Evolutionary conservation across 164 flowering plant genomes (phyloP).

Genomic region (Umbilicus rupestris): DNA sequence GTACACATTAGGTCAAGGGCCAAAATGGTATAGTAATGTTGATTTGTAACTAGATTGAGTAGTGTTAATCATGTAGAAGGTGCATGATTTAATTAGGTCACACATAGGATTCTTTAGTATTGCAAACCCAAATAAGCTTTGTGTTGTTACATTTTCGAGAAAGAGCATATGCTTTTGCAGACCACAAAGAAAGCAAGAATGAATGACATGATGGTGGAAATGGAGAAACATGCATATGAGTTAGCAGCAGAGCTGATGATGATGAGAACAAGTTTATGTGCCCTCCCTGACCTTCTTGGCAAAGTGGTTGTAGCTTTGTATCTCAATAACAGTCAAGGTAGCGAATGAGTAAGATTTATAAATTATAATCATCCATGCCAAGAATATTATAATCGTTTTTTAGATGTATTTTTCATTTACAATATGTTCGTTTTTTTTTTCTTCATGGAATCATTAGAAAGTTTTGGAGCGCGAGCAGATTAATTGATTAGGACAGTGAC

Average conservation of each 20-base stretch:
- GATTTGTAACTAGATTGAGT: background rate
- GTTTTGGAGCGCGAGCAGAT: no score
- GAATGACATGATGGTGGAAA: background rate
- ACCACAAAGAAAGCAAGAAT: background rate
- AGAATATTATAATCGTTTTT: no score
- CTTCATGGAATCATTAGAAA: no score
- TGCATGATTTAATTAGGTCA: background rate
- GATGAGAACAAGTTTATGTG: background rate
- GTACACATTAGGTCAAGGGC: no score
- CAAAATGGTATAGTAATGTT: background rate
- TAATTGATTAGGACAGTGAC: no score
- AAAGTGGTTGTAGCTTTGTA: no score
- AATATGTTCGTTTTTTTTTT: no score
- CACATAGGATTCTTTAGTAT: background rate
- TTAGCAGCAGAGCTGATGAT: background rate
- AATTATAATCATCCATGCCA: no score
- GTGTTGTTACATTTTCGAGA: slow-evolving; percentile 5
- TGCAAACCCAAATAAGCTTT: background rate
- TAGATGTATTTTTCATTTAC: no score
- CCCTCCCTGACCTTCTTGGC: background rate
- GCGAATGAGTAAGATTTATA: no score
- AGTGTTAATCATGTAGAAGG: no score
- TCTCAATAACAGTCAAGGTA: no score
- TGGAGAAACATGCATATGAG: background rate
- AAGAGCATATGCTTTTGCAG: slow-evolving; percentile 1